Evolutionary conservation across 2,329 filamentous ascomycete genomes (phyloP), one percentile per base, ranked within the genome.

Genomic region (Leptodontidium sp.): DNA sequence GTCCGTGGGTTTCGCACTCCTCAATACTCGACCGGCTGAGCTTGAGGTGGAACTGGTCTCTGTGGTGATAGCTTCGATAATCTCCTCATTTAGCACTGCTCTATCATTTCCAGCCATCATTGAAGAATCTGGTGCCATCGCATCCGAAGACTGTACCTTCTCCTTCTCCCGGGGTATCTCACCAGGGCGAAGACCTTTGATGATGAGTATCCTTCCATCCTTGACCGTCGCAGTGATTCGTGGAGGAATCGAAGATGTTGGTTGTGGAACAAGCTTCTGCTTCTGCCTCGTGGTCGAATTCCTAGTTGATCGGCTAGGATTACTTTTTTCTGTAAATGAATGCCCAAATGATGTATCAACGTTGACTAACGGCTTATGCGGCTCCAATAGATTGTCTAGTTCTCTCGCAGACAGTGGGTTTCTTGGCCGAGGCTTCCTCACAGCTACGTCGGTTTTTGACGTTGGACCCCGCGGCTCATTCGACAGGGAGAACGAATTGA

Each of bases 271-370:
- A 9, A 35, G 9, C 6, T 49, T 43, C 29, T 35, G 63, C 38
- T 49, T 43, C 29, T 35, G 63, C 38, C 29, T 65, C 24, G 63
- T 21, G 15, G n/a, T 43, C 11, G 63, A 52, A 24, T 65, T 65
- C 24, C 63, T 45, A 15, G 52, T 57, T 35, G 52, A 24, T 58
- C 63, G 62, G 26, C 35, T 29, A n/a, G 15, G 53, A 43, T 26
- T 43, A 40, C 38, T 17, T 17, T 7, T 26, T 17, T 59, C 38
- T 3, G 7, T 21, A 11, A 59, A 45, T 26, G 57, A 59, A 43
- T 45, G 35, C 12, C 57, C 57, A 45, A 59, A 45, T 9, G 57
- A 59, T 15, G 57, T 59, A 45, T 59, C 38, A 17, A 38, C 57
- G 21, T 45, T 24, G 17, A 24, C 38, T 5, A 38, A 26, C 8